Evolutionary conservation across 495 filamentous ascomycete genomes (phyloP).

Genomic region (Parachaetomium inaequale): DNA sequence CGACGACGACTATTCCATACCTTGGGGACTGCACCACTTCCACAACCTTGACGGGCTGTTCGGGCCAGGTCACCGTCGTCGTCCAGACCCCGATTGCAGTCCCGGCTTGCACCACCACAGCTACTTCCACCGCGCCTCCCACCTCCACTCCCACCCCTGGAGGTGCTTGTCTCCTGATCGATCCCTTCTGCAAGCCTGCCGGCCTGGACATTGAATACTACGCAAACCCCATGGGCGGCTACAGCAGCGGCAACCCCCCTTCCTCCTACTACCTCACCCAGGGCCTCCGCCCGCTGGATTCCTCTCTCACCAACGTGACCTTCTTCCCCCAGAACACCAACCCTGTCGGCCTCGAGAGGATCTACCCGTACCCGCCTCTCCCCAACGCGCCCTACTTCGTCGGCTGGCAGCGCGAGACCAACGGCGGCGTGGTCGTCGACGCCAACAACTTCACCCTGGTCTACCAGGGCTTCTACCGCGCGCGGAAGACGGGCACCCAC

Average conservation of each 20-base stretch:
- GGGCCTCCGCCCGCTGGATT: background rate
- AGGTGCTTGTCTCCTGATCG: background rate
- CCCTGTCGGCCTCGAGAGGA: background rate
- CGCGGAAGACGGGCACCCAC: background rate
- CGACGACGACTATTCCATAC: background rate
- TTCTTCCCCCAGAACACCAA: background rate
- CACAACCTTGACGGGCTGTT: background rate
- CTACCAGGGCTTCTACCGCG: background rate
- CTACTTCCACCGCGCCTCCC: background rate
- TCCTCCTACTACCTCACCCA: background rate
- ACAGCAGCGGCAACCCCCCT: background rate
- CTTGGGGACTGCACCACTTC: background rate
- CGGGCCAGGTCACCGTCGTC: background rate
- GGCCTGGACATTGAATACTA: background rate
- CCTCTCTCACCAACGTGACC: background rate
- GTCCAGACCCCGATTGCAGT: background rate
- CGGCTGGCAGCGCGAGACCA: background rate
- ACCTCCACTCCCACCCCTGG: background rate
- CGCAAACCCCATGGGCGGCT: background rate
- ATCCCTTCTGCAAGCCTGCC: background rate
- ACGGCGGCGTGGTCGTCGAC: background rate
- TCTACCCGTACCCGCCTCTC: background rate
- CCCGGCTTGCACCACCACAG: background rate
- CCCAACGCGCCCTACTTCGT: background rate
- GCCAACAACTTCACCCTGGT: background rate